Evolutionary conservation across 202 grass and related monocot genomes (phyloP).

Genomic region (Bolboschoenoplectus hybrid): DNA sequence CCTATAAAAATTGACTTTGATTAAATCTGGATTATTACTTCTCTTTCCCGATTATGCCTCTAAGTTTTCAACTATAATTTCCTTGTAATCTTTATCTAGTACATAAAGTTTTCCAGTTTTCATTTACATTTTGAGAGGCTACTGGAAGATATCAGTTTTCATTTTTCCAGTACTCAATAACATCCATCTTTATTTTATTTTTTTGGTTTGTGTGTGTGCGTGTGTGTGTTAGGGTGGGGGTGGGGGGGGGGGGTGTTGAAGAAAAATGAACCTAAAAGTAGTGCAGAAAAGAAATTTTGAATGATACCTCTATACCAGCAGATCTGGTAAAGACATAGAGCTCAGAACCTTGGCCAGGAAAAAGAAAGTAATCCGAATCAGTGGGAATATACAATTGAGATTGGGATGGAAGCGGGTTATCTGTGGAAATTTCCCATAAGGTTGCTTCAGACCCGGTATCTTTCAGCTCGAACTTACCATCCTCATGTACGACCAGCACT

Average conservation of each 20-base stretch:
- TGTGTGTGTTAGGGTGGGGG: no score
- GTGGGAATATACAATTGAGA: slow-evolving; percentile 27
- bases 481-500: slow-evolving; percentile 53
- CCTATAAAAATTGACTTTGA: not conserved
- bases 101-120: not conserved
- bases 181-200: not conserved
- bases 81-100: not conserved
- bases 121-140: not conserved
- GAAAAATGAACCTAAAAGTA: not conserved
- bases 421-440: slow-evolving; percentile 67
- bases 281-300: not conserved
- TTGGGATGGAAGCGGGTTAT: slow-evolving; percentile 51
- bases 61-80: not conserved
- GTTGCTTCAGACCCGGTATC: slow-evolving; percentile 49
- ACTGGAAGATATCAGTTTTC: not conserved
- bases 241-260: not conserved
- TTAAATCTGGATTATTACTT: not conserved
- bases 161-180: not conserved
- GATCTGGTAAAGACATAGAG: slow-evolving; percentile 47
- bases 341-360: slow-evolving; percentile 49
- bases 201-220: not conserved
- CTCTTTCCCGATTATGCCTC: not conserved
- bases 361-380: slow-evolving; percentile 62
- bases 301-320: slow-evolving; percentile 38
- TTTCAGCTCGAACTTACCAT: slow-evolving; percentile 70